Conservation (phyloP, 306 rosid species). For the Cucurbita pepo region DNA sequence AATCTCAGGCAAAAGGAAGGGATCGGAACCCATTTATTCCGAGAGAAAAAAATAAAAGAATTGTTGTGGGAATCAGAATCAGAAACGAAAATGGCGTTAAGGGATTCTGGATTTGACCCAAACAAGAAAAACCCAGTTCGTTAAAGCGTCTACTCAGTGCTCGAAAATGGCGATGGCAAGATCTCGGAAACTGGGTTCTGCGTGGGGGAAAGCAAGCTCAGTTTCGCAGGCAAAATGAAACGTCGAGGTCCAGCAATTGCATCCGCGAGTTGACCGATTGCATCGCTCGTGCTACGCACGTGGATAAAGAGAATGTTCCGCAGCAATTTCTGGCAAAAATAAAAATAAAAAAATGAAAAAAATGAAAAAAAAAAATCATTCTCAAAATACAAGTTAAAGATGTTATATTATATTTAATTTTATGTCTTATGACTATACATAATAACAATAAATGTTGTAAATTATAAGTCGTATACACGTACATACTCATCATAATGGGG, state of each 20-base stretch:
- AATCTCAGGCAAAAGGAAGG: slow-evolving; percentile 53
- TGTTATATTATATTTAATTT: too few species aligned
- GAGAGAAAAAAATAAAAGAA: too few species aligned
- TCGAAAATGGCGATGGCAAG: not conserved
- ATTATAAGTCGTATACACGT: too few species aligned
- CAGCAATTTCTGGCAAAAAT: not conserved
- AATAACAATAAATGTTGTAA: too few species aligned
- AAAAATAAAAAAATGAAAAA: too few species aligned
- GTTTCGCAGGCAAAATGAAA: not conserved
- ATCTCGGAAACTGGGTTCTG: not conserved
- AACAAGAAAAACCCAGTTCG: not conserved
- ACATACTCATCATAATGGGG: too few species aligned
- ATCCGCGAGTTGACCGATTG: not conserved
- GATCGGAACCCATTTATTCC: slow-evolving; percentile 44
- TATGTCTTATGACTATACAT: too few species aligned
- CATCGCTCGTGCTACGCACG: slow-evolving; percentile 3
- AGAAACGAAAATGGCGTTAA: not conserved
- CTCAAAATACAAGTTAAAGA: too few species aligned
- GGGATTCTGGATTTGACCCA: slow-evolving; percentile 6
- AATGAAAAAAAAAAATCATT: too few species aligned
- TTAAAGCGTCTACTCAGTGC: not conserved
- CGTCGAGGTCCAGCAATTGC: not conserved
- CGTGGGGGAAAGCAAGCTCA: not conserved
- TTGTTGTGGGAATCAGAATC: not conserved
- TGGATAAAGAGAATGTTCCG: not conserved